phyloP scores from a whole-genome alignment of 345 rosid species.

The Eutrema yunnanense region DNA sequence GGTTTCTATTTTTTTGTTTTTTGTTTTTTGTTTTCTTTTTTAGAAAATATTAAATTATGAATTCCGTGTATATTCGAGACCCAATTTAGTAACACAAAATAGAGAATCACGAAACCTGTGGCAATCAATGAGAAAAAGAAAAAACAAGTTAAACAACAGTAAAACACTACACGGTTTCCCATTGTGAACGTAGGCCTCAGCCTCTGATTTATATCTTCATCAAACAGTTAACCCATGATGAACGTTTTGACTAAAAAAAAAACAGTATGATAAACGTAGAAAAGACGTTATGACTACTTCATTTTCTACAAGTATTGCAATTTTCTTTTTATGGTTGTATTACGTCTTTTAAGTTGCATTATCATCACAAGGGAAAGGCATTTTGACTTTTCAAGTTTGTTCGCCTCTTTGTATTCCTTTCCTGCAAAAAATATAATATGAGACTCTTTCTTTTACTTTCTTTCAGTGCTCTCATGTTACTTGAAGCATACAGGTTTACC shows the following conservation, averaged over 20 bases:
- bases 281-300: too few species aligned
- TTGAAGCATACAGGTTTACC: background rate
- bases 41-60: too few species aligned
- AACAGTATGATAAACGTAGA: too few species aligned
- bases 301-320: too few species aligned
- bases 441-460: background rate
- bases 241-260: background rate
- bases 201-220: background rate
- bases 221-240: background rate
- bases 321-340: background rate
- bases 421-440: background rate
- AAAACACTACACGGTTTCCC: background rate
- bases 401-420: background rate
- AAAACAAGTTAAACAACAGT: too few species aligned
- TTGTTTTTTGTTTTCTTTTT: too few species aligned
- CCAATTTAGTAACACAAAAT: too few species aligned
- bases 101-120: too few species aligned
- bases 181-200: background rate
- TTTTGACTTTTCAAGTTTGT: background rate
- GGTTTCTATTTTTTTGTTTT: too few species aligned
- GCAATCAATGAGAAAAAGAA: too few species aligned
- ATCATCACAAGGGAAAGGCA: background rate
- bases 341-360: background rate
- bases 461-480: background rate
- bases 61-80: too few species aligned